Base-by-base conservation (phyloP, 805 yeast genomes). In the Metschnikowia colocasiae region DNA sequence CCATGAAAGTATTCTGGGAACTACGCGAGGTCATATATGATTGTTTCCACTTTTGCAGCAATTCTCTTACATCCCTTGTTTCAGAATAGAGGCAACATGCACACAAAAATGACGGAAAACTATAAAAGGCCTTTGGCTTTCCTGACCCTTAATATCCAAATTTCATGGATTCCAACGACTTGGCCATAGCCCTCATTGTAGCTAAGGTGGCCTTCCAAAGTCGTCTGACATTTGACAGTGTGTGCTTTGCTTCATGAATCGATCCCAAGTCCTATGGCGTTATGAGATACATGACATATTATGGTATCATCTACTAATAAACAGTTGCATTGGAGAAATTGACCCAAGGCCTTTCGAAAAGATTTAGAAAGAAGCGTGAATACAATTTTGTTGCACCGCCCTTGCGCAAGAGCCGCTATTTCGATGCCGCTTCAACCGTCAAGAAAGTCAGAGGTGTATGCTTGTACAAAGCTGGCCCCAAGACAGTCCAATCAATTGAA, bases 181-280 rank as follows among this genome's bases (percentile, higher is more conserved):
- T 52, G 19, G 18, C 43, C 12, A 34, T 50, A 49, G 58, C 55
- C 25, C 54, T 54, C 37, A 15, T 49, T 3, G 55, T 54, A 18
- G 53, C 52, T 4, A 47, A 49, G 6, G 44, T 43, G 15, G 54
- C 54, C 15, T 27, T 40, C 23, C 23, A 12, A 18, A 39, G 31
- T 15, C 29, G 40, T 6, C 38, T 39, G 20, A 15, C 55, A 5
- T 50, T 20, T 30, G 53, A 50, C n/a, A 45, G 53, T 50, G 44
- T 32, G 53, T 44, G 13, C 22, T 26, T 25, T 18, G 4, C 12
- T 10, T 10, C 13, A 16, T 19, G 37, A 6, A 6, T 3, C 22
- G 12, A 22, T 13, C 15, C 35, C 8, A 10, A 15, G 12, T 4
- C 10, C 27, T 25, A 8, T 6, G 27, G 27, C 27, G 27, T 25